Base-by-base conservation (phyloP, 805 yeast genomes). In the Cyberlindnera nakhonratchasimensis region DNA sequence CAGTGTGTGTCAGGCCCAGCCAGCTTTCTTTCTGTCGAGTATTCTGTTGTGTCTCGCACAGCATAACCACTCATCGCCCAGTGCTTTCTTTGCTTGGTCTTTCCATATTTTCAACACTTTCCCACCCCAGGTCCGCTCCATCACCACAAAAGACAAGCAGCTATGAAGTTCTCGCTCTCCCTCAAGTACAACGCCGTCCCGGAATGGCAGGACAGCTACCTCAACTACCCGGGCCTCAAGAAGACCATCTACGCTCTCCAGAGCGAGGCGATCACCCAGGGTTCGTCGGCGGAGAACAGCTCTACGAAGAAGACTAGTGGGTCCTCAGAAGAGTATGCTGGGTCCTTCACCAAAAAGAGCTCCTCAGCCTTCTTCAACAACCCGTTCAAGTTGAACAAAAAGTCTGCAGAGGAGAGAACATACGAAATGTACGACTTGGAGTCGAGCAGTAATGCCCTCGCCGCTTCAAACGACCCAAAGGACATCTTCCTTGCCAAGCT, bases 121-220 rank as follows among this genome's bases (percentile, higher is more conserved):
- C 5, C 17, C 30, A 28, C 30, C 11, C 28, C 6, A 13, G 11
- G 14, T 25, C 12, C 11, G 11, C 12, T 5, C 12, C 28, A 13
- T 14, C 11, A 13, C 28, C 39, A 7, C 11, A 18, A 9, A 34
- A 3, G 18, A 13, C 23, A 26, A 14, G 6, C 6, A 17, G 9
- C 9, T 11, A 82, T 82, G 90, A 82, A 82, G 64, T 82, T 82
- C 57, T 82, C 81, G 11, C 82, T 79, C 48, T 77, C 84, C 19
- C 66, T 82, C 43, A 75, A 72, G 49, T 82, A 81, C 37, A 82
- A 82, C 43, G 71, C 79, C 28, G 86, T 85, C 42, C 96, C 96
- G 2, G 95, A 84, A 55, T 89, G 97, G 97, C 85, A 82, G 58
- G 80, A 77, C 40, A 79, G 81, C 54, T 89, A 89, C 58, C 70